Base-by-base conservation (phyloP, 352 stramenopile species). In the Phytophthora citrophthora region DNA sequence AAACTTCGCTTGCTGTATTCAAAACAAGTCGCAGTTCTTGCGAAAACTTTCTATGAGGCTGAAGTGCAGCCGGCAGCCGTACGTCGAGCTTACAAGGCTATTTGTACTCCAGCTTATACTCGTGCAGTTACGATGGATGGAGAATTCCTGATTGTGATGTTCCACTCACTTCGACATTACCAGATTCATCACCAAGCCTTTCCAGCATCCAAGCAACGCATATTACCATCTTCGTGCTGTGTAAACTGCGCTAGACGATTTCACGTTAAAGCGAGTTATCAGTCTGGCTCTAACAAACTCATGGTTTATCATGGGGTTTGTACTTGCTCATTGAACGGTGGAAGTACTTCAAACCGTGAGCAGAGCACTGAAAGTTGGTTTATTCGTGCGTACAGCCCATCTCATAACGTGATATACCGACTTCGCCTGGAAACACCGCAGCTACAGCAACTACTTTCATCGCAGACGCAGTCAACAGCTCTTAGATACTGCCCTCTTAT, bases 341-440 rank as follows among this genome's bases (percentile, higher is more conserved):
- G 58, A 9, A 58, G 18, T 26, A 34, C 63, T 49, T 49, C 41
- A 36, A 23, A 61, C 12, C 23, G 23, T 16, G 44, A 43, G 34
- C 31, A 9, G 9, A 24, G 5, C 9, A 38, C 2, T 12, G 77
- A 84, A 43, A 73, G 58, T 16, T 86, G 84, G 84, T 18, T 94
- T 3, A 60, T 94, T 53, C 80, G 82, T 31, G 86, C 77, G 11
- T 94, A 94, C 54, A 93, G 76, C 40, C 70, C 86, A 2, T 58
- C 26, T 15, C 86, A 58, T 44, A 90, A 86, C 44, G 39, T 64
- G 8, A 58, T 84, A 18, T 91, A 93, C 47, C 70, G 82, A 24
- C 36, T 89, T 1, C 53, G 61, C 43, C 64, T 94, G 12, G 72
- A 78, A 12, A 78, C 83, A 24, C 12, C 62, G 0, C 61, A 88